Conservation (phyloP, 805 yeast genomes). For the Metschnikowia arizonensis region DNA sequence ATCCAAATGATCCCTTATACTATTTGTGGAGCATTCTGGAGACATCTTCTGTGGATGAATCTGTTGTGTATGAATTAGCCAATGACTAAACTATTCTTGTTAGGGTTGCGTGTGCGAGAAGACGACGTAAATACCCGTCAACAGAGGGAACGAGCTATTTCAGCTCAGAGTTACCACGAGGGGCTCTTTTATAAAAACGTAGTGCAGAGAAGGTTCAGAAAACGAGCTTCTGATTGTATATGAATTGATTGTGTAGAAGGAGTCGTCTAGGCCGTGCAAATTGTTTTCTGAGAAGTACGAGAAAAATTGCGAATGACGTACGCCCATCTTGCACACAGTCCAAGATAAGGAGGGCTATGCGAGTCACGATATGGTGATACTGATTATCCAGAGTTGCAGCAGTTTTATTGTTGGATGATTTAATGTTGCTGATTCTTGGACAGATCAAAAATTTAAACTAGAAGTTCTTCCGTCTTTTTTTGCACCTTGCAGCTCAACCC, state of each 20-base stretch:
- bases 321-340: conserved; percentile 1
- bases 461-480: not conserved
- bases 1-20: conserved; percentile 18
- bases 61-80: not conserved
- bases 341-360: conserved; percentile 4
- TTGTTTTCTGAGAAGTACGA: conserved; percentile 4
- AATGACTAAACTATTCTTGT: not conserved
- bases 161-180: not conserved
- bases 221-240: not conserved
- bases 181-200: not conserved
- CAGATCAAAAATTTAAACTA: not conserved
- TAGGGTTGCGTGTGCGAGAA: not conserved
- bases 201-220: not conserved
- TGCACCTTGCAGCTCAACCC: not conserved
- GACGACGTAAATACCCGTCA: not conserved
- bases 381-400: not conserved
- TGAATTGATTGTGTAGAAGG: not conserved
- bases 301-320: conserved; percentile 5
- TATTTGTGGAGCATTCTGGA: conserved; percentile 14
- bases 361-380: not conserved
- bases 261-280: conserved; percentile 1
- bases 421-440: not conserved
- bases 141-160: not conserved
- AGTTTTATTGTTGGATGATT: not conserved
- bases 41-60: conserved; percentile 9